Evolutionary conservation across 495 filamentous ascomycete genomes (phyloP), one percentile per base, ranked within the genome.

Genomic region (Friedmanniomyces endolithicus): DNA sequence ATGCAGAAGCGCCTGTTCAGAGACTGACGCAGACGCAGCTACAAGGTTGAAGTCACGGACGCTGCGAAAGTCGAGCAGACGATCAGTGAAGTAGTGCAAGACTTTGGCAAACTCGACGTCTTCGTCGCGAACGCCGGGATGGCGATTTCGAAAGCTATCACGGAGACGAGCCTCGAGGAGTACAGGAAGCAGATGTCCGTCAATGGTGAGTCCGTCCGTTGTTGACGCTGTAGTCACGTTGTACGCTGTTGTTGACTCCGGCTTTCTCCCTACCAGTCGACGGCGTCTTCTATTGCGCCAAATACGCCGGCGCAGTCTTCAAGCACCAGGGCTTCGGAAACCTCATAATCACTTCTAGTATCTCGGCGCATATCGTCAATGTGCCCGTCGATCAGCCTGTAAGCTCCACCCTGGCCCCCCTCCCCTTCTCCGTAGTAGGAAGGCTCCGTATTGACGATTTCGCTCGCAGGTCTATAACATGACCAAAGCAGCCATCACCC

Each of bases 111-210:
- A 51, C 66, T 80, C 3, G 71, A 77, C 62, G 68, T 72, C 1
- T 76, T 78, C 37, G 58, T 77, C 44, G 74, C 72, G 9, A 79
- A 74, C 62, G 70, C 67, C 14, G 76, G 76, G 19, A 77, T 75
- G 74, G 72, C 70, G 6, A 76, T 71, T 34, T 76, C 72, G 3
- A 75, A 74, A 55, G 68, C 72, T 0, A 71, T 78, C 19, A 49
- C 75, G 11, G 73, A 77, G 31, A 70, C 68, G 45, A 72, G 68
- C 20, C 17, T 63, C 0, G 70, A 73, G 1, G 75, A 79, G 50
- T 77, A 76, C 47, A 58, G 63, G 20, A 74, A 72, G 60, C 54
- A 65, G 33, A 58, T 54, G 34, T 24, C 52, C 14, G 63, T 65
- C 24, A 68, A 65, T 23, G 47, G 63, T 60, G 25, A 49, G 56